Conservation (phyloP, 331 rosid genomes). For the Malus hybrid region DNA sequence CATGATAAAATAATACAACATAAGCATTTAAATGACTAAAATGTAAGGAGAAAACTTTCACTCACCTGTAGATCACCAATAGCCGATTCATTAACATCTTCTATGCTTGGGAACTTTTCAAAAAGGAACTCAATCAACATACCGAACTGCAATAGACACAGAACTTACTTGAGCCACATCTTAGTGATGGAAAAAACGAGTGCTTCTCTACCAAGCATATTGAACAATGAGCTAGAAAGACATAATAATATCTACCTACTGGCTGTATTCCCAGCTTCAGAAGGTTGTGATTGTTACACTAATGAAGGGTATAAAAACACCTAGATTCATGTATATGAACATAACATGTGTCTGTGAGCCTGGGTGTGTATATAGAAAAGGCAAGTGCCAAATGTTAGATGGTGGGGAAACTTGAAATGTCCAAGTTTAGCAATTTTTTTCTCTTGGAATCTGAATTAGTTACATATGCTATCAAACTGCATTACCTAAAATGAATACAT, state of each 20-base stretch:
- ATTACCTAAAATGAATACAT: neutral
- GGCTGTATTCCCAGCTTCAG: neutral
- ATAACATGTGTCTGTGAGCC: neutral
- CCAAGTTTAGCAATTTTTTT: neutral
- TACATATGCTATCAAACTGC: neutral
- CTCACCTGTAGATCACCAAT: conserved; percentile 88
- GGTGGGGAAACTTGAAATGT: neutral
- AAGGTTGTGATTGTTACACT: neutral
- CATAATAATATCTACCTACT: neutral
- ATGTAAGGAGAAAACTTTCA: conserved; percentile 10
- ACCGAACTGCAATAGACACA: conserved; percentile 70
- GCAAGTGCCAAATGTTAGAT: neutral
- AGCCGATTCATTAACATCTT: conserved; percentile 48
- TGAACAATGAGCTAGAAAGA: too few species aligned
- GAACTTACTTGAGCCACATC: conserved; percentile 18
- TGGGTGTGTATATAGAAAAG: neutral
- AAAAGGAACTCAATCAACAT: conserved; percentile 86
- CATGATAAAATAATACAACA: neutral
- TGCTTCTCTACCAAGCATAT: neutral
- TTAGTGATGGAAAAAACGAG: neutral
- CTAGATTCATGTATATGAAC: neutral
- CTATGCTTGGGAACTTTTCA: conserved; percentile 65
- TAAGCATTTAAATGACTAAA: neutral
- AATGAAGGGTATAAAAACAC: neutral
- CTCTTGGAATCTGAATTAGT: neutral